Conservation (phyloP, 257 asterid genomes). For the Fraxinus quadrangulata region DNA sequence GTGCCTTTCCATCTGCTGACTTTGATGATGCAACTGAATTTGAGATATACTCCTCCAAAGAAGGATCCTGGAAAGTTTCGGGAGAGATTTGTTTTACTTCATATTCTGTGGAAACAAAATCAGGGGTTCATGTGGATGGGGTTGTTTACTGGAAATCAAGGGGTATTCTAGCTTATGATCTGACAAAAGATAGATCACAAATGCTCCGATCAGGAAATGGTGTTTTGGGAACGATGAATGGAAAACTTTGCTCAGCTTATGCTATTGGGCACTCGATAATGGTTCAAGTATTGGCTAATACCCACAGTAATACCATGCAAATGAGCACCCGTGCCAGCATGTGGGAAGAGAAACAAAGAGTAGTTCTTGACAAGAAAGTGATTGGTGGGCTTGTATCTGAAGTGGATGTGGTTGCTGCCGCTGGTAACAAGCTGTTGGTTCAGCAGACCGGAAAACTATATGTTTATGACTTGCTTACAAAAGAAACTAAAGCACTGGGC, state of each 20-base stretch:
- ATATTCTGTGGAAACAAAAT: constrained; percentile 17
- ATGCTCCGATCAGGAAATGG: background rate
- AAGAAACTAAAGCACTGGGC: constrained; percentile 29
- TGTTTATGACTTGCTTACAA: constrained; percentile 28
- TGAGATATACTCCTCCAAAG: constrained; percentile 50
- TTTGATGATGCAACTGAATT: constrained; percentile 58
- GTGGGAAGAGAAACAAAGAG: constrained; percentile 27
- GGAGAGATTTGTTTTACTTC: constrained; percentile 49
- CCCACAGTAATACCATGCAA: constrained; percentile 42
- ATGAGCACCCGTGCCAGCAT: constrained; percentile 19
- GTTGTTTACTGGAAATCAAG: constrained; percentile 41
- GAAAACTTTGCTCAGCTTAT: constrained; percentile 38
- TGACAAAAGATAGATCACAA: constrained; percentile 45
- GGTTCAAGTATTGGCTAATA: constrained; percentile 26
- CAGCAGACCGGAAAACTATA: constrained; percentile 5
- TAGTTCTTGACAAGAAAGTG: constrained; percentile 28
- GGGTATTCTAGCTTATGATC: constrained; percentile 38
- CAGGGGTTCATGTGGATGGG: constrained; percentile 48
- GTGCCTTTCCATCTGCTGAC: constrained; percentile 49
- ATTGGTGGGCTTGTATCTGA: background rate
- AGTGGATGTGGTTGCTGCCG: constrained; percentile 15
- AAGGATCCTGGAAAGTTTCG: constrained; percentile 49
- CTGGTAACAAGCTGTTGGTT: constrained; percentile 35
- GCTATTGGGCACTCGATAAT: background rate
- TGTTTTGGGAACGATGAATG: constrained; percentile 36